Percentiles rank a stretch among this genome's conserved stretches.
phyloP scores from a whole-genome alignment of 225 moss, liverwort and hornwort genomes.

The Marchantia paleacea region DNA sequence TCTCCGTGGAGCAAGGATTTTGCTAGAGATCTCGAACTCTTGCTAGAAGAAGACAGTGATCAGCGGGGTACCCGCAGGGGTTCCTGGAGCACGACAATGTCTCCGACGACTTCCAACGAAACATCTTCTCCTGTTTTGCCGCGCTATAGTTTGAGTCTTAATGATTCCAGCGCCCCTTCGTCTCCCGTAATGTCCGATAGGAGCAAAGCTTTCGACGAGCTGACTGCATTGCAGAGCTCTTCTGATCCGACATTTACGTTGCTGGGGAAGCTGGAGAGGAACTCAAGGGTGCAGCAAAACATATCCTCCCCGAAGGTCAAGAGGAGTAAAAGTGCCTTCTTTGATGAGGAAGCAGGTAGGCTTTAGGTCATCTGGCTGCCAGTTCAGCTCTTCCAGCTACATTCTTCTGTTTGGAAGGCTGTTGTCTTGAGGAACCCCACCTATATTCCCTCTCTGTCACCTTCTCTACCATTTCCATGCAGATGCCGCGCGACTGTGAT shows the following conservation, averaged over 20 bases:
- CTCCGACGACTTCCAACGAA: conserved; percentile 19
- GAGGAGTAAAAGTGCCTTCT: conserved; percentile 30
- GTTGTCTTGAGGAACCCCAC: not conserved
- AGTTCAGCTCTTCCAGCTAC: conserved; percentile 12
- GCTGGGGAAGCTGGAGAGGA: conserved; percentile 11
- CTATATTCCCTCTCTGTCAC: too few relatives aligned
- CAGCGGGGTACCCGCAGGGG: conserved; percentile 11
- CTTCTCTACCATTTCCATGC: not conserved
- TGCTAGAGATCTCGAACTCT: conserved; percentile 18
- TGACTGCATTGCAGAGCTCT: conserved; percentile 18
- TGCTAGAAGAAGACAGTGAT: not conserved
- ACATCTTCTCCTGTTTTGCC: conserved; percentile 33
- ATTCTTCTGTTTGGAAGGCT: not conserved
- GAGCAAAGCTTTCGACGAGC: conserved; percentile 24
- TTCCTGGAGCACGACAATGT: conserved; percentile 14
- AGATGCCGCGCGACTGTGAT: not conserved
- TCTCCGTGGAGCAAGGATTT: conserved; percentile 26
- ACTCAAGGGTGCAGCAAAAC: conserved; percentile 14
- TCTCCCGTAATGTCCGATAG: conserved; percentile 27
- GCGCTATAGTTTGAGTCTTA: conserved; percentile 28
- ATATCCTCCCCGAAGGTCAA: conserved; percentile 22
- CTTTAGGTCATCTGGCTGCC: conserved; percentile 8
- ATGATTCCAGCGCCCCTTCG: conserved; percentile 35
- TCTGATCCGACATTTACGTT: conserved; percentile 14
- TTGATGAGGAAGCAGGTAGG: conserved; percentile 44